phyloP scores from a whole-genome alignment of 306 rosid species.

The Dryas alaskensis region DNA sequence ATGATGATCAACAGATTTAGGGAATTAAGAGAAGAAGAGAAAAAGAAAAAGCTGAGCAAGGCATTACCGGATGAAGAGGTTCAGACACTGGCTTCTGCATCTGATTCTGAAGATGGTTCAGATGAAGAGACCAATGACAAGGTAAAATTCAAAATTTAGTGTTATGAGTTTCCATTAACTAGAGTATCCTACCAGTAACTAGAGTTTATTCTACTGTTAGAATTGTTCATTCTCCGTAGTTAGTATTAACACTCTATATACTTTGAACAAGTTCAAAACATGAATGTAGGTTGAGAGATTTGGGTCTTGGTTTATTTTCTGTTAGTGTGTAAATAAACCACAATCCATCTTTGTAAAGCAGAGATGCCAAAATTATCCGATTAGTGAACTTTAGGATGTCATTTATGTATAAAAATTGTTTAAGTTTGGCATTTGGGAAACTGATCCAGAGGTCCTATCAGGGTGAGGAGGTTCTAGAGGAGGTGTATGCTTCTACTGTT shows the following conservation, averaged over 20 bases:
- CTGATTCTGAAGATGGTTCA: constrained; percentile 52
- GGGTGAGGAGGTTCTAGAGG: constrained; percentile 63
- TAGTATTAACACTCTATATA: neutral
- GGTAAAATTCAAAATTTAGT: constrained; percentile 44
- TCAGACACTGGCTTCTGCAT: constrained; percentile 52
- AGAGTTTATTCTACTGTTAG: neutral
- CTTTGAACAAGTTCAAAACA: neutral
- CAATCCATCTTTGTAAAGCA: neutral
- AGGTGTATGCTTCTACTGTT: constrained; percentile 52
- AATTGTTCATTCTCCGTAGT: constrained; percentile 1
- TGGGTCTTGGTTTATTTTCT: neutral
- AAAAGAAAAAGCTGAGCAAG: constrained; percentile 46
- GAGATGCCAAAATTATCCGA: neutral
- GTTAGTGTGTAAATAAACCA: neutral
- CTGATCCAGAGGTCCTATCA: constrained; percentile 38
- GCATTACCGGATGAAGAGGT: constrained; percentile 56
- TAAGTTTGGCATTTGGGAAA: constrained; percentile 2
- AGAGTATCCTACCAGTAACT: neutral
- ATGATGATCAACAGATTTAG: constrained; percentile 55
- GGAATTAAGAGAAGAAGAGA: constrained; percentile 70
- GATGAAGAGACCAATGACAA: constrained; percentile 51
- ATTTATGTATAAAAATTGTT: neutral
- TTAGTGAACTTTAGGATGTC: neutral
- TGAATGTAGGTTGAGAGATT: neutral
- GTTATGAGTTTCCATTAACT: neutral